Evolutionary conservation across 2,329 filamentous ascomycete genomes (phyloP).

Genomic region (Xylaria arbuscula): DNA sequence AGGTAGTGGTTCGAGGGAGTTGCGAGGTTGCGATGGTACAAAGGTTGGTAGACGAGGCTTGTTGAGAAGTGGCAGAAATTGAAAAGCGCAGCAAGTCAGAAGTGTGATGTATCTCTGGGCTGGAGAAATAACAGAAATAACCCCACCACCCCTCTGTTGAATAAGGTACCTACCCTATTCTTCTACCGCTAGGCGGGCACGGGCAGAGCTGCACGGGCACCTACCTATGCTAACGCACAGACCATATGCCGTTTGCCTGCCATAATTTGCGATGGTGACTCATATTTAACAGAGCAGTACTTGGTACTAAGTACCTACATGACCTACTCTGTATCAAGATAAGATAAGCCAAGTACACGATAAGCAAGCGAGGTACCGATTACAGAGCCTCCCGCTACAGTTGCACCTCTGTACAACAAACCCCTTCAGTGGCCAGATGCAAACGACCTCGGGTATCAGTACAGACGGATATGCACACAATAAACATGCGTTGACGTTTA

Average conservation of each 20-base stretch:
- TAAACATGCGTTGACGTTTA: too few relatives aligned
- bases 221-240: not conserved
- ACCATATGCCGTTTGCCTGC: not conserved
- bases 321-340: not conserved
- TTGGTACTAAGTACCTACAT: not conserved
- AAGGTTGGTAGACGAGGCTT: not conserved
- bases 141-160: constrained; percentile 33
- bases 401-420: too few relatives aligned
- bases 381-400: too few relatives aligned
- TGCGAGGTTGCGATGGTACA: not conserved
- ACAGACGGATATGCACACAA: too few relatives aligned
- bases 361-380: not conserved
- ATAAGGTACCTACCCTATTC: not conserved
- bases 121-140: constrained; percentile 28
- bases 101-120: constrained; percentile 27
- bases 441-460: too few relatives aligned
- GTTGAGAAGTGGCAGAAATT: constrained; percentile 21
- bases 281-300: not conserved
- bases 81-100: constrained; percentile 16
- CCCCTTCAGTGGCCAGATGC: too few relatives aligned
- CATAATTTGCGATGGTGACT: constrained; percentile 3
- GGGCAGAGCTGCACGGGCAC: too few relatives aligned
- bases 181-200: not conserved
- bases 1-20: not conserved
- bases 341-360: not conserved